A percentile compares a stretch with the other conserved stretches of the same genome.
These are phyloP conservation scores for Penicillium flavigenum DNA, from an alignment of 495 filamentous ascomycete species.

Conservation along the genomic window DNA sequence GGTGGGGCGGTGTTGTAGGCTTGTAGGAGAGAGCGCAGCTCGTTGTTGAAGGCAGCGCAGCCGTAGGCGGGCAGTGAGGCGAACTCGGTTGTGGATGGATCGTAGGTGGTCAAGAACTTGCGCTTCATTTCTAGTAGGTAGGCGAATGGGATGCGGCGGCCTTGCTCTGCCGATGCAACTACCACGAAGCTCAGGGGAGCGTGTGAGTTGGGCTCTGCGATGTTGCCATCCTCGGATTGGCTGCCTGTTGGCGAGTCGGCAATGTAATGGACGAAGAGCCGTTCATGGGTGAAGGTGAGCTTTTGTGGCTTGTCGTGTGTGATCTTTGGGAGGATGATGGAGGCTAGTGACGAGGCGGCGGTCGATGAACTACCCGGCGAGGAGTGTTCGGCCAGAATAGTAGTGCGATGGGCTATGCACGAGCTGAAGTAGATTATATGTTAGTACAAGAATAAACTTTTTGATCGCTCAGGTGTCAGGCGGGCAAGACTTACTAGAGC, in stretches of 20 bases:
- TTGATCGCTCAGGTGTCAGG: not conserved
- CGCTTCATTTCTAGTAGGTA: conserved; percentile 90
- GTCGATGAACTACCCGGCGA: conserved; percentile 67
- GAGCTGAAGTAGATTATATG: conserved; percentile 52
- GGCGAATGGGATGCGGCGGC: conserved; percentile 86
- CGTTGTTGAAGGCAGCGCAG: conserved; percentile 77
- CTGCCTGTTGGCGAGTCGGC: conserved; percentile 73
- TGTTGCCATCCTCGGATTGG: conserved; percentile 32
- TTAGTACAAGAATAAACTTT: not conserved
- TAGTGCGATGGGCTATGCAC: conserved; percentile 86
- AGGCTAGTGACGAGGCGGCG: conserved; percentile 79
- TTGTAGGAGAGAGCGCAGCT: conserved; percentile 75
- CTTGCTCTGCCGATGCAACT: conserved; percentile 71
- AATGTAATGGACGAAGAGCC: conserved; percentile 94
- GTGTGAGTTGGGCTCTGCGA: conserved; percentile 51
- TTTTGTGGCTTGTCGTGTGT: conserved; percentile 76
- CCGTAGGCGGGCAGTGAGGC: conserved; percentile 81
- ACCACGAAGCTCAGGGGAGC: conserved; percentile 85
- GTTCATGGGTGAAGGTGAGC: conserved; percentile 88
- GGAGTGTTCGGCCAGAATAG: conserved; percentile 90
- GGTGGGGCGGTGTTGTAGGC: conserved; percentile 79
- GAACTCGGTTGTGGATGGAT: conserved; percentile 70
- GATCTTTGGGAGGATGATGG: conserved; percentile 95
- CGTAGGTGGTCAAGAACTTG: conserved; percentile 76
- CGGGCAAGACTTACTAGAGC: conserved; percentile 64